A percentile compares a stretch with the other conserved stretches of the same genome.
Conservation (phyloP, 805 yeast species). For the Ascoidea rubescens region DNA sequence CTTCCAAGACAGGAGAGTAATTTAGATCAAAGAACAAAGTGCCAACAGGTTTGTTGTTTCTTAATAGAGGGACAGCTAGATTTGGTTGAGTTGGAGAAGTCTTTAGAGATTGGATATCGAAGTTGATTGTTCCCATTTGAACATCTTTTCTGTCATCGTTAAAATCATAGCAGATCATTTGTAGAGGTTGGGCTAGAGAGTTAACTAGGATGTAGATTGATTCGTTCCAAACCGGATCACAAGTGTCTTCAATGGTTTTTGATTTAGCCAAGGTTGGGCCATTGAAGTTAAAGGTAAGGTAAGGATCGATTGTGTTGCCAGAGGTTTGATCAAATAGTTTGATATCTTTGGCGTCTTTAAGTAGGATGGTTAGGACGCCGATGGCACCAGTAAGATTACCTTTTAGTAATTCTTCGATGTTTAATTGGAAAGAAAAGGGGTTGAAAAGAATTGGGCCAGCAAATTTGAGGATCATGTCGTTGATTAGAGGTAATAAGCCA, state of each 20-base stretch:
- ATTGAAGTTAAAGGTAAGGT: slow-evolving; percentile 55
- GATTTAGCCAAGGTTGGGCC: slow-evolving; percentile 50
- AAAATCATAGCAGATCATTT: slow-evolving; percentile 58
- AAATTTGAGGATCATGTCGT: slow-evolving; percentile 74
- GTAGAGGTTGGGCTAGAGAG: slow-evolving; percentile 72
- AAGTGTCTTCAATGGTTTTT: slow-evolving; percentile 50
- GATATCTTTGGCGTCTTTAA: slow-evolving; percentile 54
- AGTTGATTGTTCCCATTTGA: slow-evolving; percentile 60
- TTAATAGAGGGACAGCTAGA: slow-evolving; percentile 42
- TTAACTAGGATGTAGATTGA: slow-evolving; percentile 53
- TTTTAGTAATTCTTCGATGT: slow-evolving; percentile 78
- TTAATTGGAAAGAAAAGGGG: slow-evolving; percentile 88
- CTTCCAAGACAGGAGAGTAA: slow-evolving; percentile 58
- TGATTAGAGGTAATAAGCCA: slow-evolving; percentile 70
- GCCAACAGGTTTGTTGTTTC: slow-evolving; percentile 82
- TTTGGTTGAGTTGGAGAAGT: slow-evolving; percentile 35
- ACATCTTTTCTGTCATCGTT: slow-evolving; percentile 74
- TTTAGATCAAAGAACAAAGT: slow-evolving; percentile 53
- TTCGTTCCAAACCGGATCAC: slow-evolving; percentile 76
- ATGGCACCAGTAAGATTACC: slow-evolving; percentile 74
- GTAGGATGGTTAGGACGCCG: slow-evolving; percentile 67
- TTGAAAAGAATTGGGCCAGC: slow-evolving; percentile 78
- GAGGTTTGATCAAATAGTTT: slow-evolving; percentile 49
- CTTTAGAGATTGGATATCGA: slow-evolving; percentile 55
- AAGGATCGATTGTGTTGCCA: slow-evolving; percentile 85